A percentile compares a stretch with the other conserved stretches of the same genome.
Conservation (phyloP, 805 yeast genomes). For the Myxozyma neglecta region DNA sequence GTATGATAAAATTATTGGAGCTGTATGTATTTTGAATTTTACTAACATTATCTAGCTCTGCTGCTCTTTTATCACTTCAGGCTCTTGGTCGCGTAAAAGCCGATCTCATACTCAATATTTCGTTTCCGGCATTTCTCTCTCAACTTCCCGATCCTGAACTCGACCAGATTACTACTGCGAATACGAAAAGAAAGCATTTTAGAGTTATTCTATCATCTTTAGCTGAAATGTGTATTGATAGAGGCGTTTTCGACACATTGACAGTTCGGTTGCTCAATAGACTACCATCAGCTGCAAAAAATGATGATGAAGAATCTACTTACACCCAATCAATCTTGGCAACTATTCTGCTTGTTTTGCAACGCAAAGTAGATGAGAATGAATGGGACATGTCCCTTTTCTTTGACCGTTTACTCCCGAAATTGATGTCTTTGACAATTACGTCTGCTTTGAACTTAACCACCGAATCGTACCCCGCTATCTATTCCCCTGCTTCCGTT, state of each 20-base stretch:
- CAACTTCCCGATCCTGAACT: conserved; percentile 50
- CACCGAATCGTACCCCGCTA: not conserved
- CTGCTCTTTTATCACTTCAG: conserved; percentile 52
- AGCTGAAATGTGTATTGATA: conserved; percentile 40
- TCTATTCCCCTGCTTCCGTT: conserved; percentile 16
- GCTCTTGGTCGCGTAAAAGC: conserved; percentile 45
- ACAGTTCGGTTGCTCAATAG: conserved; percentile 44
- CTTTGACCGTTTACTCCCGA: conserved; percentile 30
- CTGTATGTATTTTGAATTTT: not conserved
- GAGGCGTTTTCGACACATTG: conserved; percentile 43
- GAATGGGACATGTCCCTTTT: conserved; percentile 32
- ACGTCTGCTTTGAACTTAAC: conserved; percentile 13
- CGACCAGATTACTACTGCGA: conserved; percentile 17
- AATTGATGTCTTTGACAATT: conserved; percentile 25
- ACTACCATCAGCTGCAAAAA: conserved; percentile 33
- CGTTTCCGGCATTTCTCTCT: conserved; percentile 54
- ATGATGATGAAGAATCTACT: conserved; percentile 1
- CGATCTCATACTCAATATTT: conserved; percentile 50
- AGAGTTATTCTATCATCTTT: conserved; percentile 39
- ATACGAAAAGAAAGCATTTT: conserved; percentile 33
- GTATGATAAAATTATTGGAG: conserved; percentile 41
- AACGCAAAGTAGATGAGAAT: conserved; percentile 21
- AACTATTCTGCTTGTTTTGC: conserved; percentile 37
- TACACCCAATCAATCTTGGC: conserved; percentile 36
- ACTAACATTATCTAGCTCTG: conserved; percentile 5